phyloP scores from a whole-genome alignment of 1,284 basidiomycete species.

The Cryptococcus sp. region DNA sequence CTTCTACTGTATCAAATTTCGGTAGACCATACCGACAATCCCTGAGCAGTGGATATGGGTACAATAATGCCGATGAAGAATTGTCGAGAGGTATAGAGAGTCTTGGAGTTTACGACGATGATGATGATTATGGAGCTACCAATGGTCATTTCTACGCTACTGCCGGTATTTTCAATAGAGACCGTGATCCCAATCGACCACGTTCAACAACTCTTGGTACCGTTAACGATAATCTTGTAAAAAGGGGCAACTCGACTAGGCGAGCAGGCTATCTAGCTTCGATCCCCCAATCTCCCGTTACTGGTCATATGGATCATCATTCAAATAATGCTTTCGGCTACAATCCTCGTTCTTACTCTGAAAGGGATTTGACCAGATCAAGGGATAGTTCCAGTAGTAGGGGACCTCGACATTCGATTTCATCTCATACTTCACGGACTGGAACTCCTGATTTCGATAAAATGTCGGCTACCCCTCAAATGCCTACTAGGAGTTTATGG shows the following conservation, averaged over 20 bases:
- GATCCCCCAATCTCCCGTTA: slow-evolving; percentile 40
- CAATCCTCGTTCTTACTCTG: slow-evolving; percentile 24
- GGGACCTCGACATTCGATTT: slow-evolving; percentile 36
- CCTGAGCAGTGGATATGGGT: slow-evolving; percentile 58
- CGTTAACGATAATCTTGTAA: slow-evolving; percentile 66
- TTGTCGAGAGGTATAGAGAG: slow-evolving; percentile 34
- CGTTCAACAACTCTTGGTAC: slow-evolving; percentile 82
- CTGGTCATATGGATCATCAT: slow-evolving; percentile 6
- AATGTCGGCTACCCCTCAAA: slow-evolving; percentile 55
- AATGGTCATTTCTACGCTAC: slow-evolving; percentile 1
- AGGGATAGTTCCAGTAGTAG: slow-evolving; percentile 27
- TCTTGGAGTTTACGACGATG: slow-evolving; percentile 36
- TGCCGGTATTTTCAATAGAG: slow-evolving; percentile 6
- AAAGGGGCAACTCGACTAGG: slow-evolving; percentile 2
- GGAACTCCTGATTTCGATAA: slow-evolving; percentile 41
- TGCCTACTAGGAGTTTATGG: slow-evolving; percentile 92
- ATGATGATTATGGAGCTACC: slow-evolving; percentile 6
- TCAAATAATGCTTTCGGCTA: slow-evolving; percentile 28
- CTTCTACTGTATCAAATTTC: slow-evolving; percentile 80
- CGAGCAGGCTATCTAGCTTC: slow-evolving; percentile 51
- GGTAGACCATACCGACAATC: slow-evolving; percentile 59
- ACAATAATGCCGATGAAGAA: slow-evolving; percentile 53
- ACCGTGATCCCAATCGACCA: slow-evolving; percentile 56
- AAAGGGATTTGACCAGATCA: slow-evolving; percentile 29
- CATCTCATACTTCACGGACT: slow-evolving; percentile 35